Percentiles rank a stretch among this genome's conserved stretches.
Evolutionary conservation across 2,329 filamentous ascomycete species (phyloP).

Genomic region (Cladosporium sp.): DNA sequence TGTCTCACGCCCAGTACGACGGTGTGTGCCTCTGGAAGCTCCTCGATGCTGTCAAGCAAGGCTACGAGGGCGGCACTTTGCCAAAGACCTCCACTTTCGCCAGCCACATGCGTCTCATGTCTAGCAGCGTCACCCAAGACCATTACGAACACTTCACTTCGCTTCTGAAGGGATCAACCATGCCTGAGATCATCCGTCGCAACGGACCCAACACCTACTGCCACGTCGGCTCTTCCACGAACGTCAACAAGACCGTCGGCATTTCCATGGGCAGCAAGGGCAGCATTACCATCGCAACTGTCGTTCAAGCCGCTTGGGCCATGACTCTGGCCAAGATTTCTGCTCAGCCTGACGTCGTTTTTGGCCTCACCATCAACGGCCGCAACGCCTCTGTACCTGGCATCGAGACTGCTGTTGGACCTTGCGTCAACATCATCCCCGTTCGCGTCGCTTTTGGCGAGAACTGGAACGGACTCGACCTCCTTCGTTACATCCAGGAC

Average conservation of each 20-base stretch:
- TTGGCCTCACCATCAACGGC: slow-evolving; percentile 36
- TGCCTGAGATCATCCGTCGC: slow-evolving; percentile 17
- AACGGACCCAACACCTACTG: slow-evolving; percentile 13
- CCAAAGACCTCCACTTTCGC: slow-evolving; percentile 9
- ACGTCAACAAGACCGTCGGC: slow-evolving; percentile 11
- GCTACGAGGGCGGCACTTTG: slow-evolving; percentile 9
- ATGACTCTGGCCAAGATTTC: slow-evolving; percentile 51
- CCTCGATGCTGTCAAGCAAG: slow-evolving; percentile 10
- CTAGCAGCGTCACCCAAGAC: slow-evolving; percentile 2
- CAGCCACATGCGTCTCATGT: slow-evolving; percentile 11
- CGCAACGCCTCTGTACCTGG: slow-evolving; percentile 11
- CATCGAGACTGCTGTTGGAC: slow-evolving; percentile 9
- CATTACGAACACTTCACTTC: slow-evolving; percentile 19
- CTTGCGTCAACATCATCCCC: slow-evolving; percentile 11
- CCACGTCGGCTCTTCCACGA: slow-evolving; percentile 13
- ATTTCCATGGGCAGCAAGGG: slow-evolving; percentile 13
- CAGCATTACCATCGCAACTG: slow-evolving; percentile 31
- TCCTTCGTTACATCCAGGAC: slow-evolving; percentile 8
- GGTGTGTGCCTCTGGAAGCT: slow-evolving; percentile 12
- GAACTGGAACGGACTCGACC: slow-evolving; percentile 7
- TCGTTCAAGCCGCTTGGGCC: slow-evolving; percentile 57
- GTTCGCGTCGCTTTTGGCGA: slow-evolving; percentile 10
- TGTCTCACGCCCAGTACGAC: slow-evolving; percentile 34
- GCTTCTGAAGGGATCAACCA: slow-evolving; percentile 16
- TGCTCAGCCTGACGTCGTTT: slow-evolving; percentile 50